Evolutionary conservation across 495 filamentous ascomycete species (phyloP).

Genomic region (Xylaria castorea): DNA sequence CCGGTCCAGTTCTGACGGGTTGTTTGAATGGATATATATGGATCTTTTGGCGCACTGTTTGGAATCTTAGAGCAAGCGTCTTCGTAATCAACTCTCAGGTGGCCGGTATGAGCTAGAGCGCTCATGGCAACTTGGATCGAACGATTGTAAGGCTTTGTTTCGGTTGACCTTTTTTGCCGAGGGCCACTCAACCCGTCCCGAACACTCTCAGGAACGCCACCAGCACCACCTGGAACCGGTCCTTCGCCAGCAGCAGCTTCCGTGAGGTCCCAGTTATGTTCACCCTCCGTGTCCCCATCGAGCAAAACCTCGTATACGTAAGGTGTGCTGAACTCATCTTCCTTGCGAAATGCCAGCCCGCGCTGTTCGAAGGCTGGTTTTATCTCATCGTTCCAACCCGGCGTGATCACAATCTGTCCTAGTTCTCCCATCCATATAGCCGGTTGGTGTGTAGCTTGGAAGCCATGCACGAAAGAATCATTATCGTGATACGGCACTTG

Average conservation of each 20-base stretch:
- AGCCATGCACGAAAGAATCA: constrained; percentile 40
- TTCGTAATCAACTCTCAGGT: constrained; percentile 38
- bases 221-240: constrained; percentile 40
- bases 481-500: constrained; percentile 42
- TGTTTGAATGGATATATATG: constrained; percentile 40
- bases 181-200: constrained; percentile 36
- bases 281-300: constrained; percentile 38
- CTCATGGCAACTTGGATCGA: constrained; percentile 39
- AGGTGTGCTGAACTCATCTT: constrained; percentile 39
- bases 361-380: constrained; percentile 40
- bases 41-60: constrained; percentile 15
- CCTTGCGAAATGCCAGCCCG: constrained; percentile 40
- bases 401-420: constrained; percentile 37
- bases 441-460: constrained; percentile 45
- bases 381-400: constrained; percentile 35
- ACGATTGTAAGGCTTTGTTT: constrained; percentile 18
- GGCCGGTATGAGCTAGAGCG: constrained; percentile 37
- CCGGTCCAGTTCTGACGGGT: constrained; percentile 46
- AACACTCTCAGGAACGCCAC: constrained; percentile 32
- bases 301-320: constrained; percentile 42
- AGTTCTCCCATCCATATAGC: constrained; percentile 47
- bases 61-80: not conserved
- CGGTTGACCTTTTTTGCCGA: constrained; percentile 28
- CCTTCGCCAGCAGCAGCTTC: constrained; percentile 35
- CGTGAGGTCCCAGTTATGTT: constrained; percentile 37